Evolutionary conservation across 2,329 filamentous ascomycete genomes (phyloP).

Genomic region (Cercospora zeae-maydis): DNA sequence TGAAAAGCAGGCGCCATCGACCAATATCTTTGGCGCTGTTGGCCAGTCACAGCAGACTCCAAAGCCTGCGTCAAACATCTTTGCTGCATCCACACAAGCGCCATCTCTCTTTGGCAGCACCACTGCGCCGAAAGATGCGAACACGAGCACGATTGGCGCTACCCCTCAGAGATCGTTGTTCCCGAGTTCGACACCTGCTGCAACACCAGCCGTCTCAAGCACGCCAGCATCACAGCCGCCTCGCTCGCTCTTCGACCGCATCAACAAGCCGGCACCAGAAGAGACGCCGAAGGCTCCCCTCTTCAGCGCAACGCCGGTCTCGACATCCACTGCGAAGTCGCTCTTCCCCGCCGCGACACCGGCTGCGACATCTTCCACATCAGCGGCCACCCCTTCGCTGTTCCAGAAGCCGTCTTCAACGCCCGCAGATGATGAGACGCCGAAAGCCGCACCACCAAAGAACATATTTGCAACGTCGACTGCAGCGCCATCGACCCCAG

Average conservation of each 20-base stretch:
- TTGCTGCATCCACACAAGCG: conserved; percentile 1
- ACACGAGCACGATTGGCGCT: conserved; percentile 28
- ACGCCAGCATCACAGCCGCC: conserved; percentile 15
- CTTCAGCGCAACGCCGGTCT: conserved; percentile 14
- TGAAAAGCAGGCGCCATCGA: conserved; percentile 6
- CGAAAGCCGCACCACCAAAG: conserved; percentile 10
- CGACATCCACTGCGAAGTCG: conserved; percentile 16
- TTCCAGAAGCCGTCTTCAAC: conserved; percentile 10
- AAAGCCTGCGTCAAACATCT: conserved; percentile 9
- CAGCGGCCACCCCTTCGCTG: conserved; percentile 8
- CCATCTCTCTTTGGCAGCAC: conserved; percentile 13
- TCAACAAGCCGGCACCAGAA: conserved; percentile 10
- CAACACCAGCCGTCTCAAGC: conserved; percentile 10
- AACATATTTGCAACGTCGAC: conserved; percentile 14
- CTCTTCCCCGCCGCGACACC: conserved; percentile 7
- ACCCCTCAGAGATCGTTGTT: conserved; percentile 25
- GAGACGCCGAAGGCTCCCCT: conserved; percentile 15
- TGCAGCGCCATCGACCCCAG: conserved; percentile 14
- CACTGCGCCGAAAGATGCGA: conserved; percentile 26
- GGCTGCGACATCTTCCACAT: background rate
- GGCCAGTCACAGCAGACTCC: conserved; percentile 4
- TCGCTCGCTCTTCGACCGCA: conserved; percentile 22
- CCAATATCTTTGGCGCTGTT: conserved; percentile 10
- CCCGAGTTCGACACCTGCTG: conserved; percentile 6
- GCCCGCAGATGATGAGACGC: background rate